Conservation (phyloP, 2,329 filamentous ascomycete species). For the Chrysosporium queenslandicum region DNA sequence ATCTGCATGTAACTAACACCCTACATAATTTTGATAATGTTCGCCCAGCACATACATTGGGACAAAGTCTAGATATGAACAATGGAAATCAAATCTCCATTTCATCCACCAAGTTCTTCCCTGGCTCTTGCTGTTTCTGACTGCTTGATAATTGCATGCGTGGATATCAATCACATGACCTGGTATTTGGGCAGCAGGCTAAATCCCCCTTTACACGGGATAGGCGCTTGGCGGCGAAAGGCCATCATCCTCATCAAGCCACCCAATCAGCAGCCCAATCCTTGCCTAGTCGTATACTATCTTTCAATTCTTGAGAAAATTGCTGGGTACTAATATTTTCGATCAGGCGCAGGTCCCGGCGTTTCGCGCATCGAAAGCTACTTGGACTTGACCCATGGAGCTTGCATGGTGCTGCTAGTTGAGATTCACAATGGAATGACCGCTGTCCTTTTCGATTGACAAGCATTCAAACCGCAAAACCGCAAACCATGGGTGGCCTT, state of each 20-base stretch:
- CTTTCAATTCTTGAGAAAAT: not conserved
- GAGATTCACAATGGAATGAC: constrained; percentile 1
- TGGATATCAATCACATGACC: too few species aligned
- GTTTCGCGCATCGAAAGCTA: too few species aligned
- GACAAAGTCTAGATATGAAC: not conserved
- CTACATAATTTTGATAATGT: too few species aligned
- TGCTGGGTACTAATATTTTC: not conserved
- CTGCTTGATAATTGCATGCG: too few species aligned
- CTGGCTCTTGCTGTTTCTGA: too few species aligned
- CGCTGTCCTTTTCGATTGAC: not conserved
- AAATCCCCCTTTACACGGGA: too few species aligned
- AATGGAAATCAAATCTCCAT: not conserved
- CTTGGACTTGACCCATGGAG: not conserved
- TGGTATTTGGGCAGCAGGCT: too few species aligned
- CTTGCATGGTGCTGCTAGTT: not conserved
- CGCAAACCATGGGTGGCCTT: constrained; percentile 50
- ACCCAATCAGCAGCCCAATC: too few species aligned
- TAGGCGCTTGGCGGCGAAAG: too few species aligned
- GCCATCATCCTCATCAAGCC: too few species aligned
- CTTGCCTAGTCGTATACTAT: too few species aligned
- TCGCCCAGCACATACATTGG: not conserved
- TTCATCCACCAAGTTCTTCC: not conserved
- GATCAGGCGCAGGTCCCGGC: not conserved
- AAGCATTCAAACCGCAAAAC: constrained; percentile 5
- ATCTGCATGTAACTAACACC: too few species aligned